These are phyloP conservation scores for Pseudozyma pruni DNA, from an alignment of 1,284 basidiomycete species.

Conservation along the genomic window DNA sequence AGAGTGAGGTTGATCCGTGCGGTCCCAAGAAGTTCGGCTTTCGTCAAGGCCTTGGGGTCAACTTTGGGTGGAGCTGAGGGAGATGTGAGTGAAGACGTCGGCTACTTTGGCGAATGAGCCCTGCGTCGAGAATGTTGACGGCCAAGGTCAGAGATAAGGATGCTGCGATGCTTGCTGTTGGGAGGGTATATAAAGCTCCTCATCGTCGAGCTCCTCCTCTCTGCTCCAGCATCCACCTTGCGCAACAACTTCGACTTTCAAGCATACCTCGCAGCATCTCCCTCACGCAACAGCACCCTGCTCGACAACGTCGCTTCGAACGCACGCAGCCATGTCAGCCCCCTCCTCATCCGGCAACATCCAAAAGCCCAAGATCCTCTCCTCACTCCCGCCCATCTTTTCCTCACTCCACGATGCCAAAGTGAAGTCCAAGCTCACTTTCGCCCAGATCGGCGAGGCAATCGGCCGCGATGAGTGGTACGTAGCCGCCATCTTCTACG, in stretches of 20 bases:
- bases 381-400: constrained; percentile 49
- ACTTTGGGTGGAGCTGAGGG: background rate
- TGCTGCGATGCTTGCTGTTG: no score
- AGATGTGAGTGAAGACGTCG: no score
- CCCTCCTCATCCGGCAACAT: constrained; percentile 20
- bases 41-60: background rate
- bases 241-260: no score
- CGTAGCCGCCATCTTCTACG: constrained; percentile 62
- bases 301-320: no score
- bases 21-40: background rate
- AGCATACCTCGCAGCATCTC: no score
- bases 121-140: no score
- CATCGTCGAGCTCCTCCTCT: background rate
- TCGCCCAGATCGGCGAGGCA: constrained; percentile 52
- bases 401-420: constrained; percentile 55
- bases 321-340: constrained; percentile 20
- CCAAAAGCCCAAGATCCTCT: constrained; percentile 46
- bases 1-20: background rate
- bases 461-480: constrained; percentile 58
- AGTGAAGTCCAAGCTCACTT: constrained; percentile 40
- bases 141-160: no score
- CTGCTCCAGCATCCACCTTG: no score
- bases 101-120: no score
- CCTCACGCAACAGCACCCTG: no score
- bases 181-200: background rate